These are phyloP conservation scores for Lolium multiflorum DNA, from an alignment of 176 grass and related monocot genomes.

Conservation along the genomic window DNA sequence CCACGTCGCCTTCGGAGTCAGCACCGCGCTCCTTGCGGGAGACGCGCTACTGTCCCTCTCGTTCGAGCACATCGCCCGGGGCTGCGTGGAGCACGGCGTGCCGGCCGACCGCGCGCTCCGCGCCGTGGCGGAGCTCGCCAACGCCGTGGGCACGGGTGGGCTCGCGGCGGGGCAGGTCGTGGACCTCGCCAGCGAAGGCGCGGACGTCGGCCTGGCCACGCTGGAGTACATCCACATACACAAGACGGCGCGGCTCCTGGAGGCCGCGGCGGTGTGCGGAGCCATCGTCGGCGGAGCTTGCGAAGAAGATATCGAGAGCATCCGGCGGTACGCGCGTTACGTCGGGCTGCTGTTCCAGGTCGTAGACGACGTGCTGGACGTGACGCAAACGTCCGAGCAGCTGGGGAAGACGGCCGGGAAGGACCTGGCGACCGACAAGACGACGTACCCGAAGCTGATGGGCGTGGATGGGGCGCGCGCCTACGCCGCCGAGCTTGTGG, in stretches of 20 bases:
- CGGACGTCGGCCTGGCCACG: constrained; percentile 1
- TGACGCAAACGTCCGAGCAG: constrained; percentile 12
- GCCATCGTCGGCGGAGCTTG: background rate
- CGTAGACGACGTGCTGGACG: constrained; percentile 26
- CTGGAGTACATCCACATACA: constrained; percentile 29
- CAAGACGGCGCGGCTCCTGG: constrained; percentile 6
- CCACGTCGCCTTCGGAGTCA: constrained; percentile 26
- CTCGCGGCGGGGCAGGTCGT: constrained; percentile 19
- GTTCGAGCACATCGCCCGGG: constrained; percentile 4
- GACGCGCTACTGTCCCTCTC: constrained; percentile 22
- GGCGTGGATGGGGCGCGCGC: background rate
- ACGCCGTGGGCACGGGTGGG: background rate
- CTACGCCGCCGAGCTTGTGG: constrained; percentile 22
- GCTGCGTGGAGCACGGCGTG: background rate
- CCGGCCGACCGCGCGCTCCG: constrained; percentile 22
- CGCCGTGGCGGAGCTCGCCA: constrained; percentile 1
- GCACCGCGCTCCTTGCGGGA: background rate
- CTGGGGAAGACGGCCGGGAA: too few species aligned
- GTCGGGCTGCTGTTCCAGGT: constrained; percentile 23
- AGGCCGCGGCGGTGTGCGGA: background rate
- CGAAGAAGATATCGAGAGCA: background rate
- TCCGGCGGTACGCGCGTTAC: constrained; percentile 19
- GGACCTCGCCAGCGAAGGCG: constrained; percentile 15
- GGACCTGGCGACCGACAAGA: too few species aligned
- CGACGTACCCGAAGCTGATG: too few species aligned